These are phyloP conservation scores for Aspergillus intermedius DNA, from an alignment of 2,329 filamentous ascomycete species.

Conservation along the genomic window DNA sequence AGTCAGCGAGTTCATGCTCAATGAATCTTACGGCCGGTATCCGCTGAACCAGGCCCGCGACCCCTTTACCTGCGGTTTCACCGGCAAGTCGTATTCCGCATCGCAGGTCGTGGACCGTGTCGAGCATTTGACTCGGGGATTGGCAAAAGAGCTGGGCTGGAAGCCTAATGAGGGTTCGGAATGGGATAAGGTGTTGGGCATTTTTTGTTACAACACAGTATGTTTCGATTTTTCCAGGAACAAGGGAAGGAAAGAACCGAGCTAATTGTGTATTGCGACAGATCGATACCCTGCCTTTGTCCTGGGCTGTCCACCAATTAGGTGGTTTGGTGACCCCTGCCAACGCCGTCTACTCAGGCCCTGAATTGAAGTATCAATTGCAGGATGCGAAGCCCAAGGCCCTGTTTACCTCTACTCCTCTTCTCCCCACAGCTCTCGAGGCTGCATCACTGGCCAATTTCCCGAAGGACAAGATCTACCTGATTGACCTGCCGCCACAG, in stretches of 20 bases:
- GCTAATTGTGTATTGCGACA: conserved; percentile 24
- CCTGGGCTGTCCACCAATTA: conserved; percentile 67
- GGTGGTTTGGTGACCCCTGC: conserved; percentile 69
- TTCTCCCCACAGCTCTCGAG: conserved; percentile 58
- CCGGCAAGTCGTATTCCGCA: conserved; percentile 60
- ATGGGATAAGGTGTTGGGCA: conserved; percentile 72
- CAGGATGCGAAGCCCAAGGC: conserved; percentile 62
- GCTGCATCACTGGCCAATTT: conserved; percentile 60
- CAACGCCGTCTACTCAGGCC: conserved; percentile 65
- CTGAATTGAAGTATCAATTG: conserved; percentile 66
- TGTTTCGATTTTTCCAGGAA: conserved; percentile 14
- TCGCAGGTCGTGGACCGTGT: conserved; percentile 59
- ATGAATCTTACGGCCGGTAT: conserved; percentile 62
- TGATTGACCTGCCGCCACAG: conserved; percentile 60
- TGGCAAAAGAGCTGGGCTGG: conserved; percentile 67
- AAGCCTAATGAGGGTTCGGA: conserved; percentile 62
- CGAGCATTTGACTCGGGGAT: conserved; percentile 59
- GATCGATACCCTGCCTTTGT: conserved; percentile 68
- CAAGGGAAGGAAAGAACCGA: not conserved
- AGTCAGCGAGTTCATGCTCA: conserved; percentile 69
- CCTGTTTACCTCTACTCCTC: conserved; percentile 64
- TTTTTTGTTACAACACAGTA: conserved; percentile 78
- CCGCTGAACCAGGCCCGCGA: conserved; percentile 58
- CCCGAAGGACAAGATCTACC: conserved; percentile 58
- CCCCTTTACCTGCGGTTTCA: conserved; percentile 71